Conservation (phyloP, 257 asterid species). For the Salvia splendens region DNA sequence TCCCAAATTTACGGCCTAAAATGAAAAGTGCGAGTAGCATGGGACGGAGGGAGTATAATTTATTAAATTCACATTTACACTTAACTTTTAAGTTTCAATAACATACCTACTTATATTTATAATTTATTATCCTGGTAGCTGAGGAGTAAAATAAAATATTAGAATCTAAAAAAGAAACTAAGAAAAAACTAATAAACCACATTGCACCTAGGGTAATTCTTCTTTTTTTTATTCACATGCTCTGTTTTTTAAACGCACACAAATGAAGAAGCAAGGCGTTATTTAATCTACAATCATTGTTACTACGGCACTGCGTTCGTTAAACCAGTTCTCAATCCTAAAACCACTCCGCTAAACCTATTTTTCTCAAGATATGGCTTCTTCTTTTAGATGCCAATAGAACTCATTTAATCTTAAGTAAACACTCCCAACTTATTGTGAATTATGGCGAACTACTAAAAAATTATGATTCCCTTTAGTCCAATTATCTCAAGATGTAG, state of each 20-base stretch:
- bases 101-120: no score
- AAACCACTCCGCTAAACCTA: no score
- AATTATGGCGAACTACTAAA: not conserved
- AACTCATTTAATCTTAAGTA: not conserved
- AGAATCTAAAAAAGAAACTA: no score
- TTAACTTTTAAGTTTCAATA: no score
- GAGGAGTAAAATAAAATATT: no score
- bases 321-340: not conserved
- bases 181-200: not conserved
- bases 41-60: no score
- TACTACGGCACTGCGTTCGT: not conserved
- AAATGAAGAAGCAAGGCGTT: not conserved
- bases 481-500: conserved; percentile 2
- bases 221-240: not conserved
- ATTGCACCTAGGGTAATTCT: not conserved
- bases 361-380: not conserved
- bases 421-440: not conserved
- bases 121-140: no score
- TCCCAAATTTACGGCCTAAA: no score
- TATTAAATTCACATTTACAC: no score
- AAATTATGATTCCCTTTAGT: not conserved
- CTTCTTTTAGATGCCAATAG: conserved; percentile 5
- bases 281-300: not conserved
- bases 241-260: not conserved
- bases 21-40: no score